Evolutionary conservation across 2,329 filamentous ascomycete species (phyloP), one percentile per base, ranked within the genome.

Genomic region (Calycina herbarum): DNA sequence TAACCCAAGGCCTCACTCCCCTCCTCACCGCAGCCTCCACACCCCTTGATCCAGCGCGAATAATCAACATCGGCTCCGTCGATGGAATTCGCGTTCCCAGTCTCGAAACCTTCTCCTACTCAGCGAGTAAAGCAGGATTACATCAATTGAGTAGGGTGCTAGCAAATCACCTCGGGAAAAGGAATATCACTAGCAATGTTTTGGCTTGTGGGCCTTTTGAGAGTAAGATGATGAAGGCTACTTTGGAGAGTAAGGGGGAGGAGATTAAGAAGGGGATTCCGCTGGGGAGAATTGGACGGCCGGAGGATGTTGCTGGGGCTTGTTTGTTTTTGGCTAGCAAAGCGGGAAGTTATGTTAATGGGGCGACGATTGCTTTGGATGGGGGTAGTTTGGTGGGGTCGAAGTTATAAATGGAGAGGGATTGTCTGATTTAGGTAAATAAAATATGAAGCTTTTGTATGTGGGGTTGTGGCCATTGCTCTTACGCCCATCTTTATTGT

Each of bases 191-290:
- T 42, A 83, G 80, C 68, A 93, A 93, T 74, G 86, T 87, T 3
- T 78, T 93, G 64, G 90, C 90, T 5, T 92, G 89, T 67, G 90
- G 90, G 2, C 89, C 89, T 2, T 90, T 90, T 67, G 82, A 87
- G 69, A 89, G 87, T 20, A 89, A 88, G 73, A 90, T 91, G 83
- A 92, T 91, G 89, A 89, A 87, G 48, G 83, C 85, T 1, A 91
- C 89, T 78, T 82, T 89, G 71, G 79, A 85, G 64, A 81, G 87
- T 38, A 83, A 83, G 65, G 80, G 83, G 59, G 83, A 85, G 4
- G 76, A 76, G 6, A 88, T 90, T 70, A 81, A 82, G 65, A 78
- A 77, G 0, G 82, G 86, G 3, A 87, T 90, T 66, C 90, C 90
- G 10, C 73, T 92, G 70, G 83, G 85, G 0, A 79, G 90, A 38